Conservation (phyloP, 495 filamentous ascomycete genomes). For the Xylaria acuta region DNA sequence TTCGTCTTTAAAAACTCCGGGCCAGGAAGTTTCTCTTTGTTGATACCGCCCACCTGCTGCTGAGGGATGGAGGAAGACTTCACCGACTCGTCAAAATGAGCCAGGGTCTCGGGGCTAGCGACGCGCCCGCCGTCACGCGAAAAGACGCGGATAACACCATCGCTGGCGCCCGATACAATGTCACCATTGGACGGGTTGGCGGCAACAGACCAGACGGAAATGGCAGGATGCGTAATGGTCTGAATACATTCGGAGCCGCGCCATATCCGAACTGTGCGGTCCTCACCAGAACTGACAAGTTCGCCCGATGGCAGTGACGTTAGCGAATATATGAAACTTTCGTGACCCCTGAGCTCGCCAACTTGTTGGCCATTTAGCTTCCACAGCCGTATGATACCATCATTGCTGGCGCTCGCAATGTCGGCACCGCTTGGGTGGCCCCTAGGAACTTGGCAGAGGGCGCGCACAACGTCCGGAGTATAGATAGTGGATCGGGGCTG, state of each 20-base stretch:
- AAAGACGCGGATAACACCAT: slow-evolving; percentile 86
- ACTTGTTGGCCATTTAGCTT: slow-evolving; percentile 75
- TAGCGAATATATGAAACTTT: slow-evolving; percentile 94
- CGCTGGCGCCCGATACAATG: slow-evolving; percentile 91
- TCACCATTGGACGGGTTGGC: slow-evolving; percentile 82
- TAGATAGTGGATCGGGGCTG: slow-evolving; percentile 75
- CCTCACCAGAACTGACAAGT: slow-evolving; percentile 89
- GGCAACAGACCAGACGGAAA: slow-evolving; percentile 93
- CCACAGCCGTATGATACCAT: slow-evolving; percentile 85
- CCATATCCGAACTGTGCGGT: slow-evolving; percentile 92
- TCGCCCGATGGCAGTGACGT: slow-evolving; percentile 79
- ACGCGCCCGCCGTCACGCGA: slow-evolving; percentile 73
- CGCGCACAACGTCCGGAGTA: slow-evolving; percentile 84
- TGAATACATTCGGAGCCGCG: slow-evolving; percentile 81
- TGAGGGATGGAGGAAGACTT: slow-evolving; percentile 84
- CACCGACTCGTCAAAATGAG: slow-evolving; percentile 80
- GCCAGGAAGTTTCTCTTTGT: slow-evolving; percentile 88
- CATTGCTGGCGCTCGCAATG: slow-evolving; percentile 89
- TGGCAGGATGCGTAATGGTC: slow-evolving; percentile 96
- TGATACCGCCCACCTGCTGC: slow-evolving; percentile 75
- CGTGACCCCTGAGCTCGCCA: slow-evolving; percentile 81
- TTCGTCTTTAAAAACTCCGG: slow-evolving; percentile 82
- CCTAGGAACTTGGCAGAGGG: slow-evolving; percentile 79
- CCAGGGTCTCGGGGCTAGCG: slow-evolving; percentile 62
- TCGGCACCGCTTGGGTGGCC: slow-evolving; percentile 80